A percentile compares a stretch with the other conserved stretches of the same genome.
These are phyloP conservation scores for Cyclaneusma minus DNA, from an alignment of 2,329 filamentous ascomycete species.

Conservation along the genomic window DNA sequence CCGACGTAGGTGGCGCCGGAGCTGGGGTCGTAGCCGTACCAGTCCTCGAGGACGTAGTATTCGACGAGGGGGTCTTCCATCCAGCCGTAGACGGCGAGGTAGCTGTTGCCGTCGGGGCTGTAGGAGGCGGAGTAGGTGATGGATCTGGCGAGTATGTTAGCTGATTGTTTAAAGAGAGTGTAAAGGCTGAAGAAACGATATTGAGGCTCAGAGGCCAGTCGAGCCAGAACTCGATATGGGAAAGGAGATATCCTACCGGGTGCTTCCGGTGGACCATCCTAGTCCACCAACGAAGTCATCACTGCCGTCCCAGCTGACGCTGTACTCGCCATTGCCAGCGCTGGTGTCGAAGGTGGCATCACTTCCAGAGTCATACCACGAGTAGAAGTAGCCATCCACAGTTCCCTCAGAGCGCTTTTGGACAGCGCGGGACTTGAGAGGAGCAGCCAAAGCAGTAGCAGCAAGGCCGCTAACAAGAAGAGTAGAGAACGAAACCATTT, in stretches of 20 bases:
- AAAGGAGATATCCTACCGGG: slow-evolving; percentile 1
- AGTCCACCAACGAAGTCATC: slow-evolving; percentile 30
- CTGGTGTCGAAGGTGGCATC: too few relatives aligned
- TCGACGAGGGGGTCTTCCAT: slow-evolving; percentile 34
- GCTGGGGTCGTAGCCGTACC: slow-evolving; percentile 31
- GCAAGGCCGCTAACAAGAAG: too few relatives aligned
- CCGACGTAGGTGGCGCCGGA: slow-evolving; percentile 31
- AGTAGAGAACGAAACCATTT: too few relatives aligned
- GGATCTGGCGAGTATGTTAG: slow-evolving; percentile 11
- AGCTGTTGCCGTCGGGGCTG: slow-evolving; percentile 23
- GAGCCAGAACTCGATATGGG: too few relatives aligned
- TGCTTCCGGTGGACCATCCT: slow-evolving; percentile 25
- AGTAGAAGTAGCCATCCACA: too few relatives aligned
- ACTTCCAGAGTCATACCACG: too few relatives aligned
- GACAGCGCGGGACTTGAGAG: too few relatives aligned
- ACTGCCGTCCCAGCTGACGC: slow-evolving; percentile 28
- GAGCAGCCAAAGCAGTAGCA: too few relatives aligned
- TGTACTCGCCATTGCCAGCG: slow-evolving; percentile 31
- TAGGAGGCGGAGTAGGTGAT: slow-evolving; percentile 25
- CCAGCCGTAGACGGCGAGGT: slow-evolving; percentile 40
- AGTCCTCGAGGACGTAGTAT: slow-evolving; percentile 41
- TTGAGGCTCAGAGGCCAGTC: too few relatives aligned
- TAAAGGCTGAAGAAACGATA: too few relatives aligned
- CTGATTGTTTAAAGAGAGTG: too few relatives aligned
- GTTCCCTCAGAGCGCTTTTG: too few relatives aligned